These are phyloP conservation scores for Brettanomyces naardenensis DNA, from an alignment of 805 yeast species.

Conservation along the genomic window DNA sequence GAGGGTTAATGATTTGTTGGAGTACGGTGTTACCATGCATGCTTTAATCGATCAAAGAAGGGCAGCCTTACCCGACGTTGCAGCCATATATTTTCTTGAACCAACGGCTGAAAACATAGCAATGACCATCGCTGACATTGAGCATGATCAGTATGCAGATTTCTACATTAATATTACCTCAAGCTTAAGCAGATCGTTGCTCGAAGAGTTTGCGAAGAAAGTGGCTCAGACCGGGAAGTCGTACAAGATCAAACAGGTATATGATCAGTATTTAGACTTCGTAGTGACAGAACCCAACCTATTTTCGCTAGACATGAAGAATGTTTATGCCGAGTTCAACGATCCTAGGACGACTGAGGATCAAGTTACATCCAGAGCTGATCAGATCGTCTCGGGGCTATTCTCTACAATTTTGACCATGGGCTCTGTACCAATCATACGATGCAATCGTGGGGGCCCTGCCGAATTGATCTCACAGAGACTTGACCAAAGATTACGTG, in stretches of 20 bases:
- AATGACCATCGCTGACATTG: slow-evolving; percentile 63
- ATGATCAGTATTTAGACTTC: slow-evolving; percentile 89
- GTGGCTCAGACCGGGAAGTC: slow-evolving; percentile 70
- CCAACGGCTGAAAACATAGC: slow-evolving; percentile 76
- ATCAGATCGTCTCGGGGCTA: slow-evolving; percentile 67
- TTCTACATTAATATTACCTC: slow-evolving; percentile 84
- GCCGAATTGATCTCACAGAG: slow-evolving; percentile 90
- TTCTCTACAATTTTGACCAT: slow-evolving; percentile 73
- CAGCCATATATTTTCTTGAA: slow-evolving; percentile 84
- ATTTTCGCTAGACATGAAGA: slow-evolving; percentile 65
- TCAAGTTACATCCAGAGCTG: slow-evolving; percentile 60
- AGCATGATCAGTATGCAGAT: slow-evolving; percentile 66
- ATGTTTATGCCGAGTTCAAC: slow-evolving; percentile 62
- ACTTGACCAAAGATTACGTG: slow-evolving; percentile 76
- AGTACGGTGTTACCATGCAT: slow-evolving; percentile 90
- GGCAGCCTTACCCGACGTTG: slow-evolving; percentile 88
- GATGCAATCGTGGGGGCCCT: slow-evolving; percentile 90
- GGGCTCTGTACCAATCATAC: slow-evolving; percentile 77
- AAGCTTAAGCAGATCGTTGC: slow-evolving; percentile 61
- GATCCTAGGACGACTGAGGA: slow-evolving; percentile 69
- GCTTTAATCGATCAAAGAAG: slow-evolving; percentile 63
- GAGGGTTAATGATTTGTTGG: slow-evolving; percentile 82
- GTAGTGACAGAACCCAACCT: slow-evolving; percentile 89
- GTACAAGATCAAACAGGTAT: slow-evolving; percentile 74
- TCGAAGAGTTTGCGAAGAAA: slow-evolving; percentile 83